Conservation (phyloP, 148 eudicot genomes). For the Vaccinium corymbosum region DNA sequence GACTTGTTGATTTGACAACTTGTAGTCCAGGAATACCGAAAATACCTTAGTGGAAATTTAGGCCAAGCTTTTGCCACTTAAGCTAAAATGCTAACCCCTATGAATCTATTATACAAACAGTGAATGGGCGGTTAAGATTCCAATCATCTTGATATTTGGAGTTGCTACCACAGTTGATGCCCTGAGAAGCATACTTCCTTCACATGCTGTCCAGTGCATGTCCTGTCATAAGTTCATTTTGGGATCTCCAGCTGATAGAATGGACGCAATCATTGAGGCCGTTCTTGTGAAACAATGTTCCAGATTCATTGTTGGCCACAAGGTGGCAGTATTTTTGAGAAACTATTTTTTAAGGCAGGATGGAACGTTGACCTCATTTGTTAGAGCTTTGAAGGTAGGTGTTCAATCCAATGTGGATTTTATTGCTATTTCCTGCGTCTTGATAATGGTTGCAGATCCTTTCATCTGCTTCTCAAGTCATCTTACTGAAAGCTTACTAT, state of each 20-base stretch:
- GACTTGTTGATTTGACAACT: too few relatives aligned
- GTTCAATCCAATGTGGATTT: background rate
- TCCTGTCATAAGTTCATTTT: conserved; percentile 50
- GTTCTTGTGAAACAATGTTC: conserved; percentile 62
- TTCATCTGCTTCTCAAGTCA: conserved; percentile 15
- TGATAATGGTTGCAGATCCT: background rate
- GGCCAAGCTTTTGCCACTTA: background rate
- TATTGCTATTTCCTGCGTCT: conserved; percentile 8
- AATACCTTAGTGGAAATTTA: too few relatives aligned
- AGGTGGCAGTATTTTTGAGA: conserved; percentile 75
- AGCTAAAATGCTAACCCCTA: conserved; percentile 12
- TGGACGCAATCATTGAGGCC: conserved; percentile 75
- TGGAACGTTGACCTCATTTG: conserved; percentile 77
- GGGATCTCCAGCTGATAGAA: conserved; percentile 76
- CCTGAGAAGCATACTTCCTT: conserved; percentile 50
- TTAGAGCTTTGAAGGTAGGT: conserved; percentile 79
- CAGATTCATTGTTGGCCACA: conserved; percentile 61
- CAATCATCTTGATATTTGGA: conserved; percentile 73
- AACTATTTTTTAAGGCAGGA: conserved; percentile 76
- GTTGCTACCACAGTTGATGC: conserved; percentile 79
- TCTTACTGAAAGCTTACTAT: background rate
- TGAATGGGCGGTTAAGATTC: conserved; percentile 89
- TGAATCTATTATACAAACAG: conserved; percentile 37
- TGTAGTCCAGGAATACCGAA: too few relatives aligned
- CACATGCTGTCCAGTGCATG: conserved; percentile 49